Evolutionary conservation across 108 stramenopile species (phyloP).

Genomic region (Cyclotella distinguenda): DNA sequence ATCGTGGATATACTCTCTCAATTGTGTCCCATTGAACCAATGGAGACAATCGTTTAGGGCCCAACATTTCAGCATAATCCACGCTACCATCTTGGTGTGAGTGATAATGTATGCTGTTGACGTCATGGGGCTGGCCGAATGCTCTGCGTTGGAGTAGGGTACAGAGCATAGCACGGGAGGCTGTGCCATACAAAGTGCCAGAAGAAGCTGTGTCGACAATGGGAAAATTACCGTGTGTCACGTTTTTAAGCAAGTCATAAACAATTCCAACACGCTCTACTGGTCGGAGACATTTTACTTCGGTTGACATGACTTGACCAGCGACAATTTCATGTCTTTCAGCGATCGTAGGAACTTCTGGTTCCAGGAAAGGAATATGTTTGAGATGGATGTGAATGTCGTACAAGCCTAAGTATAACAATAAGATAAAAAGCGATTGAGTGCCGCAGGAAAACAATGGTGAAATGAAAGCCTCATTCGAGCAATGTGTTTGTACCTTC

Average conservation of each 20-base stretch:
- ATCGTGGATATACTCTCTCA: slow-evolving; percentile 91
- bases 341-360: slow-evolving; percentile 83
- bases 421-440: slow-evolving; percentile 1
- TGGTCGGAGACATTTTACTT: slow-evolving; percentile 86
- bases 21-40: slow-evolving; percentile 94
- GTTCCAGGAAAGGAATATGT: slow-evolving; percentile 91
- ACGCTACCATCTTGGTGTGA: slow-evolving; percentile 46
- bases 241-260: slow-evolving; percentile 77
- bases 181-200: slow-evolving; percentile 90
- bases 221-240: slow-evolving; percentile 89
- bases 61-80: slow-evolving; percentile 52
- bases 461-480: neutral
- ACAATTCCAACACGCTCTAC: slow-evolving; percentile 87
- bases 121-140: slow-evolving; percentile 77
- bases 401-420: slow-evolving; percentile 58
- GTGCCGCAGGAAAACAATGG: neutral
- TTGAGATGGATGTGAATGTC: slow-evolving; percentile 93
- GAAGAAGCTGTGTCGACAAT: slow-evolving; percentile 90
- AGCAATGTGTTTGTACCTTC: slow-evolving; percentile 45
- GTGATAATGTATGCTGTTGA: slow-evolving; percentile 61
- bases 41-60: slow-evolving; percentile 80
- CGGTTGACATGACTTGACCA: slow-evolving; percentile 87
- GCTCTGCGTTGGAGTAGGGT: slow-evolving; percentile 87
- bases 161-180: slow-evolving; percentile 82
- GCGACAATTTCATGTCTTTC: slow-evolving; percentile 90